These are phyloP conservation scores for Trichoderma sp. DNA, from an alignment of 2,329 filamentous ascomycete genomes.

Conservation along the genomic window DNA sequence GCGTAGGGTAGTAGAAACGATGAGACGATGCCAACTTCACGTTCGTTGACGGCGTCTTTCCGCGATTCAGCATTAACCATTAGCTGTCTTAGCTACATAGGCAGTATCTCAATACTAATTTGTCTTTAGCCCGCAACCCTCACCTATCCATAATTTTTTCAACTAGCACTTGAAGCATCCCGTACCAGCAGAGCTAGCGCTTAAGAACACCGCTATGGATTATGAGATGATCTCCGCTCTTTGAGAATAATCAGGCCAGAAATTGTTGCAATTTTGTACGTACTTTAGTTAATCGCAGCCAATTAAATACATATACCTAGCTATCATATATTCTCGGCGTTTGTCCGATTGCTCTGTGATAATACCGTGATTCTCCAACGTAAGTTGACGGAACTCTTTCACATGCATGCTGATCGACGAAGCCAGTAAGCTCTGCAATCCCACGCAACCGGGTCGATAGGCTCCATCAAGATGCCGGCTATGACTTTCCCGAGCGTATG, in stretches of 20 bases:
- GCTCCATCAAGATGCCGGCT: background rate
- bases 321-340: background rate
- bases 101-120: background rate
- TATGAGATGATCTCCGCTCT: background rate
- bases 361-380: background rate
- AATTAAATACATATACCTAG: background rate
- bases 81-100: background rate
- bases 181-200: background rate
- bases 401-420: background rate
- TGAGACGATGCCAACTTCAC: no score
- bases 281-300: background rate
- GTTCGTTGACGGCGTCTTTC: background rate
- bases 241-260: background rate
- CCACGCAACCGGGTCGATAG: background rate
- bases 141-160: background rate
- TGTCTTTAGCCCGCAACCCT: background rate
- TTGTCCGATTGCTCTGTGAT: background rate
- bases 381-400: background rate
- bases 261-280: background rate
- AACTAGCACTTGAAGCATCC: background rate
- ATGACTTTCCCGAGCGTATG: conserved; percentile 9
- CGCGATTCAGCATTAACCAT: background rate
- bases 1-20: background rate
- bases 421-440: background rate
- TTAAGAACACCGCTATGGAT: background rate